A percentile compares a stretch with the other conserved stretches of the same genome.
Evolutionary conservation across 352 stramenopile genomes (phyloP).

Genomic region (Pythium apleroticum): DNA sequence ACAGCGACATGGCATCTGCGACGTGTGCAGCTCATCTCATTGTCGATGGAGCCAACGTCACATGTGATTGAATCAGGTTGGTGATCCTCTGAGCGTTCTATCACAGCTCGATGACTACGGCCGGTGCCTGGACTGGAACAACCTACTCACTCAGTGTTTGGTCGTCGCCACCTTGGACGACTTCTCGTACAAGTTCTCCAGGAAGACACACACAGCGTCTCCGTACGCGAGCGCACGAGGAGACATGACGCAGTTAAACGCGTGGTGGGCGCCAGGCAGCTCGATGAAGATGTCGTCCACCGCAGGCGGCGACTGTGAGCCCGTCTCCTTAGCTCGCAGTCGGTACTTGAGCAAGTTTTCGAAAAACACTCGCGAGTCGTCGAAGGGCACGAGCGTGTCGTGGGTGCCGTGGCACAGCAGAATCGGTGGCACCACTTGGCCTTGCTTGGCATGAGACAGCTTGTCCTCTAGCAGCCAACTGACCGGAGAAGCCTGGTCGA

Average conservation of each 20-base stretch:
- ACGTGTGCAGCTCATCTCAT: no score
- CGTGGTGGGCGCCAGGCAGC: constrained; percentile 61
- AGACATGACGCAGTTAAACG: constrained; percentile 76
- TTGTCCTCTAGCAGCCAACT: constrained; percentile 48
- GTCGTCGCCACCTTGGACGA: no score
- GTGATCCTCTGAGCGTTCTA: no score
- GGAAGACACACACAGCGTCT: constrained; percentile 65
- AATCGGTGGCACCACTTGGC: constrained; percentile 56
- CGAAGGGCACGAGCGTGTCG: constrained; percentile 72
- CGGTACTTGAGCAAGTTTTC: constrained; percentile 54
- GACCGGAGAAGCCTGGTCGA: constrained; percentile 62
- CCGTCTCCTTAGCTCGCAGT: constrained; percentile 9
- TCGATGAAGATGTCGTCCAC: constrained; percentile 66
- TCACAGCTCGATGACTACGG: no score
- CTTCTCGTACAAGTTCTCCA: constrained; percentile 62
- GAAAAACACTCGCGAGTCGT: constrained; percentile 70
- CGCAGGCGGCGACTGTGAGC: constrained; percentile 5
- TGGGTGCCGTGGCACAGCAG: constrained; percentile 62
- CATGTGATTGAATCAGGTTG: no score
- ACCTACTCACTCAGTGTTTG: no score
- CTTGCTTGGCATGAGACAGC: constrained; percentile 18
- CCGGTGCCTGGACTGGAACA: no score
- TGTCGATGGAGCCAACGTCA: no score
- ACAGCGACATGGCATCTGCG: no score
- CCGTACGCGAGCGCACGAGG: constrained; percentile 63